Percentiles rank a stretch among this genome's conserved stretches.
Evolutionary conservation across 1,139 yeast species (phyloP).

Genomic region (Candida pseudocylindracea): DNA sequence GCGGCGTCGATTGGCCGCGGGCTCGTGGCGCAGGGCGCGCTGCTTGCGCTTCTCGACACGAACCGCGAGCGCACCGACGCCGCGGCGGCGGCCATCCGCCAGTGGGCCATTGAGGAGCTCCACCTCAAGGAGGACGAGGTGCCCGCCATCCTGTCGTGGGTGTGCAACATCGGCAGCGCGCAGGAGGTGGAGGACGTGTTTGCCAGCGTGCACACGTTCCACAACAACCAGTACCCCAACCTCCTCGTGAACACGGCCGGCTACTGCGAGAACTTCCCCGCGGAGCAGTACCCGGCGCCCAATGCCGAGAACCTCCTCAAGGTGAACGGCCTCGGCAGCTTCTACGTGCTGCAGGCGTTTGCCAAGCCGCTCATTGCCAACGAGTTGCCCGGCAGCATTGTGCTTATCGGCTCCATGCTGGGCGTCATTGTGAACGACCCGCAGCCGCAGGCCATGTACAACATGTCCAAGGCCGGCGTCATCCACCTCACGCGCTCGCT

Average conservation of each 20-base stretch:
- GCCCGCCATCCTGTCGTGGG: slow-evolving; percentile 41
- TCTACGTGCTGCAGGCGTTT: slow-evolving; percentile 36
- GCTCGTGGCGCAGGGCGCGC: slow-evolving; percentile 27
- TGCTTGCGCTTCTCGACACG: slow-evolving; percentile 56
- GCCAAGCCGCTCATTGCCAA: slow-evolving; percentile 46
- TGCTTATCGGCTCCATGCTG: slow-evolving; percentile 24
- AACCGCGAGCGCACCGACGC: slow-evolving; percentile 33
- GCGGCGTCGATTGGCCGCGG: slow-evolving; percentile 49
- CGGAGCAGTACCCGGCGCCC: slow-evolving; percentile 51
- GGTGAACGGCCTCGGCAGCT: slow-evolving; percentile 58
- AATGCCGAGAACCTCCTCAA: slow-evolving; percentile 49
- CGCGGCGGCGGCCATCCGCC: slow-evolving; percentile 33
- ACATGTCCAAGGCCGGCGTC: slow-evolving; percentile 29
- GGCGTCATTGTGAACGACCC: slow-evolving; percentile 28
- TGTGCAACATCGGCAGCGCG: slow-evolving; percentile 55
- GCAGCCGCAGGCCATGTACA: slow-evolving; percentile 26
- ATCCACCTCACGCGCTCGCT: slow-evolving; percentile 23
- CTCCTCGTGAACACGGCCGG: slow-evolving; percentile 63
- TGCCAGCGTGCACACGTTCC: slow-evolving; percentile 19
- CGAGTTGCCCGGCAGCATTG: slow-evolving; percentile 24
- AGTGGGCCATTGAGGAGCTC: slow-evolving; percentile 25
- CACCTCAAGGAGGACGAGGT: slow-evolving; percentile 13
- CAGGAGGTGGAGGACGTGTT: slow-evolving; percentile 33
- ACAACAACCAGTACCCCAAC: slow-evolving; percentile 39
- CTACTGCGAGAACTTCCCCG: slow-evolving; percentile 25